phyloP scores from a whole-genome alignment of 345 rosid genomes.

The Odontarrhena argentea region DNA sequence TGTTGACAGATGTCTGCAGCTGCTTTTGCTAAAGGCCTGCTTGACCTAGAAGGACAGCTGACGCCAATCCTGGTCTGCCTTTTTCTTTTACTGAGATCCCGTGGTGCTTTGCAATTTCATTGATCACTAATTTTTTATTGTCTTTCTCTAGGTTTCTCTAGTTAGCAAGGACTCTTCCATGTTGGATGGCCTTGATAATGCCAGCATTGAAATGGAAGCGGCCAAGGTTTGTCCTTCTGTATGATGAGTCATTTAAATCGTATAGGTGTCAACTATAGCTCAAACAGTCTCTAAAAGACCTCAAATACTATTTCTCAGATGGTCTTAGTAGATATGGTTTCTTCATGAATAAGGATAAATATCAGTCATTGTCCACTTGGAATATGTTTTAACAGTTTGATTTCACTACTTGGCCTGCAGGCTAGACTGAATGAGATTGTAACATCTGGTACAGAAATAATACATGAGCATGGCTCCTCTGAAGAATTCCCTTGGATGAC shows the following conservation, averaged over 20 bases:
- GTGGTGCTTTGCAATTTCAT: constrained; percentile 22
- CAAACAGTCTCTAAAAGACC: constrained; percentile 8
- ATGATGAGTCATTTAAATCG: constrained; percentile 1
- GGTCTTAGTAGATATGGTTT: constrained; percentile 8
- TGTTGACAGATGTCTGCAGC: constrained; percentile 98
- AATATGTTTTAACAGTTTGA: neutral
- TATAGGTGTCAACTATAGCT: constrained; percentile 4
- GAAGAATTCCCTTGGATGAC: constrained; percentile 89
- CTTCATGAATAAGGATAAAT: neutral
- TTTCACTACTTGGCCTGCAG: constrained; percentile 44
- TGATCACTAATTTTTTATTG: constrained; percentile 23
- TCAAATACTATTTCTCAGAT: neutral
- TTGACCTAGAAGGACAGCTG: constrained; percentile 97
- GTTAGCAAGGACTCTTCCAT: constrained; percentile 99
- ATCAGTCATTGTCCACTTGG: neutral
- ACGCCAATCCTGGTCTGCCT: constrained; percentile 90
- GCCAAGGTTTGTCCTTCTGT: constrained; percentile 71
- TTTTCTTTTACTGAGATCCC: constrained; percentile 23
- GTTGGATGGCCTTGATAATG: constrained; percentile 99
- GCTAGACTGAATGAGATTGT: constrained; percentile 91
- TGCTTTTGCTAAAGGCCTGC: constrained; percentile 99
- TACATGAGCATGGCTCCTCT: constrained; percentile 47
- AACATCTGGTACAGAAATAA: constrained; percentile 55
- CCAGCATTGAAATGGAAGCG: constrained; percentile 93
- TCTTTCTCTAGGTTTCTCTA: constrained; percentile 79